A percentile compares a stretch with the other conserved stretches of the same genome.
These are phyloP conservation scores for Nematodospora anomalae DNA, from an alignment of 1,139 yeast species.

Conservation along the genomic window DNA sequence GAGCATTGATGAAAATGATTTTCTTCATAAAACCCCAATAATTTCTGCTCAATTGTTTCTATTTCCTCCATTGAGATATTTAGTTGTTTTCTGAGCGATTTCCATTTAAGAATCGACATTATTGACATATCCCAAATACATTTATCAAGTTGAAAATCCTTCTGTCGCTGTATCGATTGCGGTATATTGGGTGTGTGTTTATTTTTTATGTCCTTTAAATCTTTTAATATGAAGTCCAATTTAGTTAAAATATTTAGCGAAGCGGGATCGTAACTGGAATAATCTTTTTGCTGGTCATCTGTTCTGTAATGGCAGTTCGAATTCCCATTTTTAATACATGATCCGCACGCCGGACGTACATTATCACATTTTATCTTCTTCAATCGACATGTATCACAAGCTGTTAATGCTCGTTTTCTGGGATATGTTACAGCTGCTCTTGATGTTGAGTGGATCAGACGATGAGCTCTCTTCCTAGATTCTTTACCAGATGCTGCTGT, in stretches of 20 bases:
- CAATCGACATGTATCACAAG: slow-evolving; percentile 49
- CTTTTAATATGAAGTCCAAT: slow-evolving; percentile 32
- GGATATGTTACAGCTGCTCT: slow-evolving; percentile 20
- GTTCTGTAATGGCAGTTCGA: slow-evolving; percentile 33
- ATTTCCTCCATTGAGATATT: slow-evolving; percentile 18
- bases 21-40: slow-evolving; percentile 21
- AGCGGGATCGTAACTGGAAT: slow-evolving; percentile 26
- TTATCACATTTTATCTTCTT: slow-evolving; percentile 56
- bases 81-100: slow-evolving; percentile 21
- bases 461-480: slow-evolving; percentile 13
- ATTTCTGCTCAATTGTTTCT: slow-evolving; percentile 14
- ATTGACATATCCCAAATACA: slow-evolving; percentile 44
- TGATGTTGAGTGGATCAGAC: slow-evolving; percentile 8
- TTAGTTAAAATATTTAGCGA: slow-evolving; percentile 28
- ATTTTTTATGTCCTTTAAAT: slow-evolving; percentile 22
- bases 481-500: slow-evolving; percentile 5
- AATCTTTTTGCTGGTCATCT: slow-evolving; percentile 29
- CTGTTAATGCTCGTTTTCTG: slow-evolving; percentile 44
- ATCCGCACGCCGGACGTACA: slow-evolving; percentile 48
- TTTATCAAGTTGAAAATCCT: slow-evolving; percentile 16
- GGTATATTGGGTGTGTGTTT: not conserved
- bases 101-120: slow-evolving; percentile 40
- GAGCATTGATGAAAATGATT: slow-evolving; percentile 8
- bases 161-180: not conserved
- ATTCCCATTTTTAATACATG: slow-evolving; percentile 42